Evolutionary conservation across 1,139 yeast species (phyloP).

Genomic region (Yamadazyma epiphylla): DNA sequence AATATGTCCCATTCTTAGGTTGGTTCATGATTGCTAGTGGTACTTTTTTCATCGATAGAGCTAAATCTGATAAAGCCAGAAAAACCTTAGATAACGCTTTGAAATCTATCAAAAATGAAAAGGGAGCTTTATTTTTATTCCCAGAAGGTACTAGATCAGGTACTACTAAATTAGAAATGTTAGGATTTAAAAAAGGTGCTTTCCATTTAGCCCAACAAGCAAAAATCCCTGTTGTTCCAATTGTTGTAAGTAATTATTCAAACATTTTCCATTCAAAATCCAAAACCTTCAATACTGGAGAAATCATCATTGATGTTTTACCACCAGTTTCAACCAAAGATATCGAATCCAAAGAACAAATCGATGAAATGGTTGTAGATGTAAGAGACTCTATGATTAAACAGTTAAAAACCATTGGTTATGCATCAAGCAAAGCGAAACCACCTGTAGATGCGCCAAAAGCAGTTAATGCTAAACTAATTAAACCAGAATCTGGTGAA

Average conservation of each 20-base stretch:
- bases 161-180: conserved; percentile 57
- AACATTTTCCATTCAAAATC: conserved; percentile 59
- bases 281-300: conserved; percentile 57
- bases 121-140: conserved; percentile 77
- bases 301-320: conserved; percentile 59
- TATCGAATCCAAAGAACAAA: conserved; percentile 54
- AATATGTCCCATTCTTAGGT: conserved; percentile 88
- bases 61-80: conserved; percentile 73
- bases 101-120: conserved; percentile 49
- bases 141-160: conserved; percentile 97
- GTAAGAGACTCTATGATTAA: conserved; percentile 33
- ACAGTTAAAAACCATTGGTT: conserved; percentile 29
- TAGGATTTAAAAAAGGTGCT: conserved; percentile 95
- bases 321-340: conserved; percentile 63
- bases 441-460: conserved; percentile 6
- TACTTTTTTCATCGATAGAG: conserved; percentile 84
- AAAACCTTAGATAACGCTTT: conserved; percentile 71
- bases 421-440: conserved; percentile 17
- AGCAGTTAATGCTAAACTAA: conserved; percentile 7
- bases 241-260: conserved; percentile 83
- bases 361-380: conserved; percentile 42
- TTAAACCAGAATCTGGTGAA: conserved; percentile 4
- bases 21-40: conserved; percentile 94
- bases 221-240: conserved; percentile 81
- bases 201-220: conserved; percentile 96